phyloP scores from a whole-genome alignment of 1,284 basidiomycete species.

The Kalmanozyma brasiliensis region DNA sequence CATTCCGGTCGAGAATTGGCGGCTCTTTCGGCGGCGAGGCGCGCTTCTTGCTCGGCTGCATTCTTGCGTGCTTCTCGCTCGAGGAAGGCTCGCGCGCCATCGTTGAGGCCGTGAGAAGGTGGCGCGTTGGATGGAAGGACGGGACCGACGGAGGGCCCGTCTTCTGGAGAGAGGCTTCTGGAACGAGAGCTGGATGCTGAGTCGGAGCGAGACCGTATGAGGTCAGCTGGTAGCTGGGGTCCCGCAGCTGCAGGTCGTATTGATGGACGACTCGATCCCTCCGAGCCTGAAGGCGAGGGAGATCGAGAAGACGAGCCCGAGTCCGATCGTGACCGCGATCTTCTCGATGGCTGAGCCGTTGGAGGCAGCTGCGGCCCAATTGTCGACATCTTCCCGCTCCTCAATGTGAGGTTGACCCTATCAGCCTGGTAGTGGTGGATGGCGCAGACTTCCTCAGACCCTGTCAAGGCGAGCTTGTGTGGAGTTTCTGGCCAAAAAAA shows the following conservation, averaged over 20 bases:
- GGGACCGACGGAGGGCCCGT: constrained; percentile 30
- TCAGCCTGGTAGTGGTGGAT: not conserved
- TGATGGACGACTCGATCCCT: not conserved
- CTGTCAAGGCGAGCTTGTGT: too few species aligned
- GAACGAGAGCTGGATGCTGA: constrained; percentile 11
- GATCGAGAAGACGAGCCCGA: constrained; percentile 16
- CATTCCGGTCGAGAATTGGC: constrained; percentile 48
- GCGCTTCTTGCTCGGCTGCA: constrained; percentile 27
- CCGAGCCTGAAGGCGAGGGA: constrained; percentile 11
- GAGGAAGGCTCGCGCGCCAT: constrained; percentile 28
- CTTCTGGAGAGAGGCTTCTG: constrained; percentile 1
- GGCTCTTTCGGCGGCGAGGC: constrained; percentile 24
- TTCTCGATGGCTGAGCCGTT: not conserved
- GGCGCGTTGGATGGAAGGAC: constrained; percentile 6
- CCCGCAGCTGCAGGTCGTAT: constrained; percentile 17
- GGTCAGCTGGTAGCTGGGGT: constrained; percentile 27
- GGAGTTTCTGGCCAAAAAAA: constrained; percentile 6
- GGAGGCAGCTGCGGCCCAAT: constrained; percentile 12
- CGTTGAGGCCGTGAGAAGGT: constrained; percentile 7
- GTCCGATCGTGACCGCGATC: constrained; percentile 13
- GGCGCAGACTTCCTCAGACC: not conserved
- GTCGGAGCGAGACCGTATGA: constrained; percentile 19
- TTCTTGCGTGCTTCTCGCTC: constrained; percentile 44
- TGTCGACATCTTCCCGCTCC: constrained; percentile 4
- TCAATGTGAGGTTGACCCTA: too few species aligned